Conservation (phyloP, 257 asterid species). For the Plantago elongata region DNA sequence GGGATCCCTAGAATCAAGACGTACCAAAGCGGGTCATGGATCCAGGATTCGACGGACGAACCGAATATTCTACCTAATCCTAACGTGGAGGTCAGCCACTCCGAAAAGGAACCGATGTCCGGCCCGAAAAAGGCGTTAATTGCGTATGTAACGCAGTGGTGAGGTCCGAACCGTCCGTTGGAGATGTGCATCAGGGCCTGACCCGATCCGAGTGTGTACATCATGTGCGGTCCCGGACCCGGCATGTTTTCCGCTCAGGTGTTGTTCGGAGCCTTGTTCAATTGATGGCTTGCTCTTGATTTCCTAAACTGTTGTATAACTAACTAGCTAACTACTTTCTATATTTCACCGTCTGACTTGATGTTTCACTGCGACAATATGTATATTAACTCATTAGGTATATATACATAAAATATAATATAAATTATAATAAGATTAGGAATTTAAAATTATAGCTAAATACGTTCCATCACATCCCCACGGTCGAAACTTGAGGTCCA, state of each 20-base stretch:
- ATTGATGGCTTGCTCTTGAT: too few species aligned
- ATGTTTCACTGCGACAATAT: too few species aligned
- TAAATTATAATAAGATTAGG: too few species aligned
- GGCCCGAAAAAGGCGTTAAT: constrained; percentile 97
- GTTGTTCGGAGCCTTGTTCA: not conserved
- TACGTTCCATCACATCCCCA: too few species aligned
- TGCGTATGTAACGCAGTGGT: constrained; percentile 78
- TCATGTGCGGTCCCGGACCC: constrained; percentile 96
- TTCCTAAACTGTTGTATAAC: too few species aligned
- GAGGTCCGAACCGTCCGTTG: constrained; percentile 80
- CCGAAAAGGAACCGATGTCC: constrained; percentile 82
- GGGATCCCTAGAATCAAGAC: constrained; percentile 65
- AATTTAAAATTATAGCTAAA: too few species aligned
- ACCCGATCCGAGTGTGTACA: constrained; percentile 86
- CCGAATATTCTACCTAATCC: constrained; percentile 58
- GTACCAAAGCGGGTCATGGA: constrained; percentile 79
- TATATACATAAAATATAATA: too few species aligned
- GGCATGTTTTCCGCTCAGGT: constrained; percentile 43
- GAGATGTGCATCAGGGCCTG: constrained; percentile 63
- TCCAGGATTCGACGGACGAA: constrained; percentile 63
- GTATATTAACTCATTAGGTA: too few species aligned
- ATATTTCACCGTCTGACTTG: too few species aligned
- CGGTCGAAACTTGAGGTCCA: too few species aligned
- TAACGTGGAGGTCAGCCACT: constrained; percentile 69
- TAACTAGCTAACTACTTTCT: too few species aligned